phyloP scores from a whole-genome alignment of 75 land plant genomes.

The Adiantum capillusveneris region DNA sequence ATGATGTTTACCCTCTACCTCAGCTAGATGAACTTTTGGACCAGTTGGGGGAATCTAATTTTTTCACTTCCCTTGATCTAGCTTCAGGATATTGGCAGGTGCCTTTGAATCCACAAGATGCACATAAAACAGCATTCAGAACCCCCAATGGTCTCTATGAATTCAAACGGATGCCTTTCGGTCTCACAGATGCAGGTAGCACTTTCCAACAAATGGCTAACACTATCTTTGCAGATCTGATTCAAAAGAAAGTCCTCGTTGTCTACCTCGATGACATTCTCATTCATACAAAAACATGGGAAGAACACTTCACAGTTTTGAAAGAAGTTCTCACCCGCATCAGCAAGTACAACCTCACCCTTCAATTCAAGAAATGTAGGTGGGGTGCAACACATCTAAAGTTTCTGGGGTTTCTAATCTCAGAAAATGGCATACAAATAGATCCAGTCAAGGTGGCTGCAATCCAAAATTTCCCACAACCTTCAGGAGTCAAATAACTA shows the following conservation, averaged over 20 bases:
- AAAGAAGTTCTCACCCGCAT: not conserved
- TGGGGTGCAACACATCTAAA: not conserved
- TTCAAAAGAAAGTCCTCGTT: conserved; percentile 7
- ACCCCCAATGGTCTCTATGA: conserved; percentile 20
- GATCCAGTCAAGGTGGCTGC: conserved; percentile 8
- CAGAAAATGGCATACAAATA: not conserved
- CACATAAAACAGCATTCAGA: conserved; percentile 9
- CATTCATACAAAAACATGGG: conserved; percentile 7
- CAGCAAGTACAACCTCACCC: not conserved
- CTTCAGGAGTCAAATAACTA: not conserved
- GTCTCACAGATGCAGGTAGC: conserved; percentile 15
- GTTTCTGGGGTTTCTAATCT: conserved; percentile 9
- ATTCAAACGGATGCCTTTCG: conserved; percentile 22
- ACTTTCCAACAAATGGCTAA: conserved; percentile 21
- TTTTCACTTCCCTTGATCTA: conserved; percentile 14
- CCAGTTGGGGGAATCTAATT: not conserved
- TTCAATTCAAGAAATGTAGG: conserved; percentile 6
- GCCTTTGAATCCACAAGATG: not conserved
- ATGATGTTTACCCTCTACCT: not conserved
- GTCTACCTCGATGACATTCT: conserved; percentile 26
- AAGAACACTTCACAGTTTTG: conserved; percentile 6
- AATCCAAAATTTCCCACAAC: conserved; percentile 7
- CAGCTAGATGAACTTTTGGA: conserved; percentile 4
- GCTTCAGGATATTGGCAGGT: conserved; percentile 1
- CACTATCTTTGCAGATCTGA: not conserved